Conservation (phyloP, 2,329 filamentous ascomycete species). For the Leptosphaerulina australis region DNA sequence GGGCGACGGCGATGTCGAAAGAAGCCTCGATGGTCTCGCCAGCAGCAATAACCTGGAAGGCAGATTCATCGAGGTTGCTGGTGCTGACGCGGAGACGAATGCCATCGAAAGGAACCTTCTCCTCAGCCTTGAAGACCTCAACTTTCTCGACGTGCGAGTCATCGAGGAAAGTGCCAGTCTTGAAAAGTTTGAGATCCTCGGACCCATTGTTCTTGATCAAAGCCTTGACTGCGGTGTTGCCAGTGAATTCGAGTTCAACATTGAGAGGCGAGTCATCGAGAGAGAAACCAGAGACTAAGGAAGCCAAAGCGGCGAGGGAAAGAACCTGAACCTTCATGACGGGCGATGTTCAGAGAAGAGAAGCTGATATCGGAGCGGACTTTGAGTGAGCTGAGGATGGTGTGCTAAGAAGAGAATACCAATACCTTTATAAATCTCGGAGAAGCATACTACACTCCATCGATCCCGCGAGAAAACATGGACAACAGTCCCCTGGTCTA, state of each 20-base stretch:
- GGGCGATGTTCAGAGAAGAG: constrained; percentile 1
- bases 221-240: constrained; percentile 59
- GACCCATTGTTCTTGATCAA: constrained; percentile 59
- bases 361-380: constrained; percentile 2
- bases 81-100: constrained; percentile 57
- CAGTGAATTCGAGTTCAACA: constrained; percentile 54
- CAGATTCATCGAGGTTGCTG: constrained; percentile 53
- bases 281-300: constrained; percentile 24
- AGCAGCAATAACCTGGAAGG: constrained; percentile 56
- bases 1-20: constrained; percentile 61
- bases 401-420: background rate
- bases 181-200: constrained; percentile 57
- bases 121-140: constrained; percentile 56
- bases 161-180: constrained; percentile 59
- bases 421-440: background rate
- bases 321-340: constrained; percentile 27
- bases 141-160: constrained; percentile 59
- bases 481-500: background rate
- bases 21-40: constrained; percentile 57
- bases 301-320: constrained; percentile 22
- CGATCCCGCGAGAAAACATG: background rate
- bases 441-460: background rate
- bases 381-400: constrained; percentile 10
- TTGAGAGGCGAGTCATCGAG: constrained; percentile 40
- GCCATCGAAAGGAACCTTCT: constrained; percentile 58